Percentiles rank a stretch among this genome's conserved stretches.
These are phyloP conservation scores for Apiosordaria backusii DNA, from an alignment of 495 filamentous ascomycete species.

Conservation along the genomic window DNA sequence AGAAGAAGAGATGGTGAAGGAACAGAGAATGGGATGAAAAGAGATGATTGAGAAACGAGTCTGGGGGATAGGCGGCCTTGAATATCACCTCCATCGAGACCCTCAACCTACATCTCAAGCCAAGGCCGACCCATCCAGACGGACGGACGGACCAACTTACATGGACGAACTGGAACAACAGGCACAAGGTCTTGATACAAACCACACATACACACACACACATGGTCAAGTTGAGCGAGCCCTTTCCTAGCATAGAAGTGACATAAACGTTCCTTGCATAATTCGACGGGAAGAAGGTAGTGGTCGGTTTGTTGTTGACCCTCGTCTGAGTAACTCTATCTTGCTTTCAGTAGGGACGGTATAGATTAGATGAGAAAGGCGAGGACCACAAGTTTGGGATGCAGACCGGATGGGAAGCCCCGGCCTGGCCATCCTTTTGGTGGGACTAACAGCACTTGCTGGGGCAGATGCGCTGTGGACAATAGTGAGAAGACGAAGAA, in stretches of 20 bases:
- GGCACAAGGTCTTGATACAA: neutral
- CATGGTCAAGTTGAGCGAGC: neutral
- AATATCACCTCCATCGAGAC: neutral
- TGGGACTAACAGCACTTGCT: neutral
- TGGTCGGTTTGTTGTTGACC: neutral
- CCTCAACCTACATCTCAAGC: neutral
- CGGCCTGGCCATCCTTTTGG: neutral
- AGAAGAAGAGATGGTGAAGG: neutral
- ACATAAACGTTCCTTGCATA: neutral
- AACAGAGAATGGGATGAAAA: neutral
- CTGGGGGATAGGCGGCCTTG: neutral
- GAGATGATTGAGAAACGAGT: neutral
- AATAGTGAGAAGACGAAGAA: neutral
- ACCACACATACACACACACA: too few species aligned
- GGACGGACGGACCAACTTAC: neutral
- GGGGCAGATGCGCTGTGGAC: neutral
- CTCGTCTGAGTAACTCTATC: neutral
- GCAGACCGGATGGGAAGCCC: too few species aligned
- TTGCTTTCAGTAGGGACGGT: neutral
- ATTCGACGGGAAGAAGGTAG: neutral
- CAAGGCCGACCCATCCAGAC: neutral
- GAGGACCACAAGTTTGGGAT: neutral
- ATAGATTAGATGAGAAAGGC: neutral
- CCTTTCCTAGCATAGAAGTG: neutral
- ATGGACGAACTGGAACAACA: neutral